Evolutionary conservation across 78 protist genomes (phyloP).

Genomic region (Dictyostelium capitatum): DNA sequence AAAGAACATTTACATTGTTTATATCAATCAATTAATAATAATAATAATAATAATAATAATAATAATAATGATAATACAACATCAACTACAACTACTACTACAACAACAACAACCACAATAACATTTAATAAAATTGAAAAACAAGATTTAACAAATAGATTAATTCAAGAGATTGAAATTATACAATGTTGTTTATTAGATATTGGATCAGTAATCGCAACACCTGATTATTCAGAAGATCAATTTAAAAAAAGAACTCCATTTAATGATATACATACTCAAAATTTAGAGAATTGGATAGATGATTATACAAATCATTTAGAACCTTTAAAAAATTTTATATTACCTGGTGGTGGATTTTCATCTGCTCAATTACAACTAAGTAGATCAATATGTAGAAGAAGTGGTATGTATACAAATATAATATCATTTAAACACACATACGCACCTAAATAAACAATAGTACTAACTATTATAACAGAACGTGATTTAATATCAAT

Average conservation of each 20-base stretch:
- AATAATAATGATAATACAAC: background rate
- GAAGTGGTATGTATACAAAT: no score
- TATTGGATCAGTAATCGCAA: slow-evolving; percentile 91
- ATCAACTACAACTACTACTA: background rate
- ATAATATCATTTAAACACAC: no score
- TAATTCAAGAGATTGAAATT: background rate
- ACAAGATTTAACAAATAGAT: background rate
- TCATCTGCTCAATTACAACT: slow-evolving; percentile 85
- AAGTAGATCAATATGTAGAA: slow-evolving; percentile 85
- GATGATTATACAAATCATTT: slow-evolving; percentile 89
- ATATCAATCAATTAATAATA: no score
- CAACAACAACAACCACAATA: background rate
- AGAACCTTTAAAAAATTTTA: slow-evolving; percentile 89
- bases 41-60: background rate
- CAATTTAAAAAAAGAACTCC: slow-evolving; percentile 20
- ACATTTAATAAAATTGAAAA: background rate
- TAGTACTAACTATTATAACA: no score
- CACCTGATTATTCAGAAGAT: slow-evolving; percentile 73
- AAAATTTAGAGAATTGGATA: slow-evolving; percentile 88
- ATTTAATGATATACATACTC: slow-evolving; percentile 51
- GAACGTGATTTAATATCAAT: slow-evolving; percentile 50
- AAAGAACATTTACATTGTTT: slow-evolving; percentile 7
- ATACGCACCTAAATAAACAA: no score
- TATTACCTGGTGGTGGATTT: slow-evolving; percentile 90
- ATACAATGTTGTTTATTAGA: slow-evolving; percentile 89